A percentile compares a stretch with the other conserved stretches of the same genome.
Conservation (phyloP, 768 basidiomycete species). For the Boletus rubropictus region DNA sequence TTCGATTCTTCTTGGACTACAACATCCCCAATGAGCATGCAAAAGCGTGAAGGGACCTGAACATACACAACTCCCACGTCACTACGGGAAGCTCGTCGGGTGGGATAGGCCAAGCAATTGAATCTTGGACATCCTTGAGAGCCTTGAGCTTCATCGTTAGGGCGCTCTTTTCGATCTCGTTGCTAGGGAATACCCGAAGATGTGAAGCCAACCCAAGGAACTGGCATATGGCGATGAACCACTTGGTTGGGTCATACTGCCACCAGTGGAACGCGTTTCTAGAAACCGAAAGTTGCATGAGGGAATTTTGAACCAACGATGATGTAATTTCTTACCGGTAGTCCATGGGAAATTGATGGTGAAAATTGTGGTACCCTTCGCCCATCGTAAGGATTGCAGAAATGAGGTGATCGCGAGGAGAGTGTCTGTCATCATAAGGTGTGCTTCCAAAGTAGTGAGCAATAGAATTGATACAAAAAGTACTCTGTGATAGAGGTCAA, state of each 20-base stretch:
- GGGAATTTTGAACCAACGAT: neutral
- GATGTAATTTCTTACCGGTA: conserved; percentile 27
- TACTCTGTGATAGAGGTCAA: conserved; percentile 44
- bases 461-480: conserved; percentile 85
- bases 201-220: conserved; percentile 69
- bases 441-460: conserved; percentile 80
- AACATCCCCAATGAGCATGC: neutral
- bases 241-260: conserved; percentile 65
- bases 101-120: conserved; percentile 53
- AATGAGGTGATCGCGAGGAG: conserved; percentile 72
- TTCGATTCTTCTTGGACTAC: conserved; percentile 65
- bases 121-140: conserved; percentile 59
- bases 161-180: conserved; percentile 79
- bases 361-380: conserved; percentile 68
- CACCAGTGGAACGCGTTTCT: conserved; percentile 75
- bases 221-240: conserved; percentile 71
- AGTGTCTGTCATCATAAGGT: conserved; percentile 76
- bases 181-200: conserved; percentile 79
- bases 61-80: conserved; percentile 76
- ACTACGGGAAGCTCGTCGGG: conserved; percentile 65
- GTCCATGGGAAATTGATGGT: conserved; percentile 85
- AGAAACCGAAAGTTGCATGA: conserved; percentile 4
- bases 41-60: neutral
- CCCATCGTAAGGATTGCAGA: conserved; percentile 79
- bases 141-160: conserved; percentile 80